These are phyloP conservation scores for Geranium rotundifolium DNA, from an alignment of 345 rosid species.

Conservation along the genomic window DNA sequence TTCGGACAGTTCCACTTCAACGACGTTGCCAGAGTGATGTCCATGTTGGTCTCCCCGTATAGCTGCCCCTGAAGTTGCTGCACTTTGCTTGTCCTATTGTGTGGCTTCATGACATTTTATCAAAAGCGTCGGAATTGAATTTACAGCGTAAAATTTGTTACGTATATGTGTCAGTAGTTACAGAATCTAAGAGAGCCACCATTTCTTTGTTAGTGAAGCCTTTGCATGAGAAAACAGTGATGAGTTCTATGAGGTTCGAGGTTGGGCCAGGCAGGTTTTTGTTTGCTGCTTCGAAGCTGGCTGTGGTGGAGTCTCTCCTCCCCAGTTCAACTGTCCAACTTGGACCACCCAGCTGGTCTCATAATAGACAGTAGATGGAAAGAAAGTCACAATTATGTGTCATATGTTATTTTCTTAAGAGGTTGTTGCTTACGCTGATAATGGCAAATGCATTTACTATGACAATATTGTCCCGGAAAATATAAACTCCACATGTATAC, in stretches of 20 bases:
- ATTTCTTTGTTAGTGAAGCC: conserved; percentile 77
- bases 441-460: no score
- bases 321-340: conserved; percentile 92
- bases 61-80: conserved; percentile 48
- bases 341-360: conserved; percentile 74
- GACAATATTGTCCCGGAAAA: no score
- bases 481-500: no score
- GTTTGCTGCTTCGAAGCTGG: conserved; percentile 36
- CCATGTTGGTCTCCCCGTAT: conserved; percentile 27
- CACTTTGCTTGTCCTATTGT: conserved; percentile 87
- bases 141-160: not conserved
- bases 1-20: conserved; percentile 49
- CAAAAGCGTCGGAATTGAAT: not conserved
- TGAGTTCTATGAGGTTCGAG: conserved; percentile 46
- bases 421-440: no score
- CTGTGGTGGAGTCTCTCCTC: conserved; percentile 82
- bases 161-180: no score
- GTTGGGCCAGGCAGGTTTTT: conserved; percentile 52
- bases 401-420: no score
- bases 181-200: conserved; percentile 68
- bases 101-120: conserved; percentile 26
- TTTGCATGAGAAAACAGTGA: conserved; percentile 50
- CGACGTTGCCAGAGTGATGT: conserved; percentile 20
- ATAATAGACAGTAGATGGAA: no score
- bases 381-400: no score